Evolutionary conservation across 1,139 yeast species (phyloP).

Genomic region (Spathaspora jeffriesii): DNA sequence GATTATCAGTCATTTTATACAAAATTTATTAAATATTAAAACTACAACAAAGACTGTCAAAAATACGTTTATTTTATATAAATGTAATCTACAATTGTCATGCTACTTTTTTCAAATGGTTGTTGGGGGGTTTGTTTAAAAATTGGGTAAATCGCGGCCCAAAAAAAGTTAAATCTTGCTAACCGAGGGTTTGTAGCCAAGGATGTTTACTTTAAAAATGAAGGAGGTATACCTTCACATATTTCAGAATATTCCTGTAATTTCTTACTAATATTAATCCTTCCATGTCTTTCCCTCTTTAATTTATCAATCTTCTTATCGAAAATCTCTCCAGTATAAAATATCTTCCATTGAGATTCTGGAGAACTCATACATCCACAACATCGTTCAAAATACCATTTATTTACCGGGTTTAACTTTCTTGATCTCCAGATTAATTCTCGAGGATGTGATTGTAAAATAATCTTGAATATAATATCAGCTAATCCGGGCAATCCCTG

Average conservation of each 20-base stretch:
- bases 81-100: too few species aligned
- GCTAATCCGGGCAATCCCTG: slow-evolving; percentile 96
- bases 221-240: slow-evolving; percentile 35
- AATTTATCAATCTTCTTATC: slow-evolving; percentile 32
- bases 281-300: slow-evolving; percentile 12
- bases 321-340: slow-evolving; percentile 61
- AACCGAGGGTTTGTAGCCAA: too few species aligned
- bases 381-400: slow-evolving; percentile 96
- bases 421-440: slow-evolving; percentile 92
- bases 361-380: slow-evolving; percentile 62
- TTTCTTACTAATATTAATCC: slow-evolving; percentile 29
- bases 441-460: slow-evolving; percentile 66
- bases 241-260: slow-evolving; percentile 27
- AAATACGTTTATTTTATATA: not conserved
- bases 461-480: slow-evolving; percentile 84
- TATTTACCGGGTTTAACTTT: slow-evolving; percentile 84
- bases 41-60: not conserved
- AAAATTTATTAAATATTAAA: not conserved
- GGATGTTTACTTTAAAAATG: slow-evolving; percentile 21
- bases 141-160: not conserved
- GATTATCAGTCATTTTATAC: not conserved
- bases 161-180: not conserved
- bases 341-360: slow-evolving; percentile 64
- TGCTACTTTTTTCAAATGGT: too few species aligned
- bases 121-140: too few species aligned